These are phyloP conservation scores for Lasiosphaeria ovina DNA, from an alignment of 495 filamentous ascomycete genomes.

Conservation along the genomic window DNA sequence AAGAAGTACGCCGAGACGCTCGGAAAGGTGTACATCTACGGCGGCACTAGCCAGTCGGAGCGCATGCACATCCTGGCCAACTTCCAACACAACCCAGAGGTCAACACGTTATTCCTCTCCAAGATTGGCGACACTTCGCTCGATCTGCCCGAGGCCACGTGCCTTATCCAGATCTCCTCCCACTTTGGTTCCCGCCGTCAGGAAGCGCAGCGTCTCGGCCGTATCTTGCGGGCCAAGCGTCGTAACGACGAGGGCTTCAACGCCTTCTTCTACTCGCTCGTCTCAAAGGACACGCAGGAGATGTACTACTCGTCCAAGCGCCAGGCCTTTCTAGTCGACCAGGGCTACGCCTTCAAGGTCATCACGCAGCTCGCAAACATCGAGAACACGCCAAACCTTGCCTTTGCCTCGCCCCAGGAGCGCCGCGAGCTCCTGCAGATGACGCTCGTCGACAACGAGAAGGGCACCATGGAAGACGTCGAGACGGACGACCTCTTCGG, in stretches of 20 bases:
- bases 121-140: slow-evolving; percentile 98
- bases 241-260: slow-evolving; percentile 99
- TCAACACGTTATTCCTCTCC: slow-evolving; percentile 96
- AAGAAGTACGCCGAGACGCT: slow-evolving; percentile 81
- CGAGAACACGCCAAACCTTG: slow-evolving; percentile 75
- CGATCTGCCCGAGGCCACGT: slow-evolving; percentile 94
- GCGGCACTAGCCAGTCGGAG: slow-evolving; percentile 81
- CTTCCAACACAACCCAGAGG: slow-evolving; percentile 89
- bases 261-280: slow-evolving; percentile 97
- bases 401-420: slow-evolving; percentile 76
- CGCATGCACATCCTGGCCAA: slow-evolving; percentile 89
- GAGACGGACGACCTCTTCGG: slow-evolving; percentile 83
- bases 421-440: slow-evolving; percentile 85
- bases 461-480: slow-evolving; percentile 70
- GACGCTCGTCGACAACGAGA: slow-evolving; percentile 89
- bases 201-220: slow-evolving; percentile 90
- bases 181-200: slow-evolving; percentile 98
- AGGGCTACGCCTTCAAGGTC: slow-evolving; percentile 99
- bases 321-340: slow-evolving; percentile 96
- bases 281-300: slow-evolving; percentile 95
- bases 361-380: slow-evolving; percentile 95
- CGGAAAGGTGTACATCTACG: slow-evolving; percentile 89
- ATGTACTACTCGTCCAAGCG: slow-evolving; percentile 98
- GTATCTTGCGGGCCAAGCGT: slow-evolving; percentile 93
- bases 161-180: slow-evolving; percentile 96